A percentile compares a stretch with the other conserved stretches of the same genome.
Evolutionary conservation across 2,329 filamentous ascomycete species (phyloP).

Genomic region (Aspergillus versicolor): DNA sequence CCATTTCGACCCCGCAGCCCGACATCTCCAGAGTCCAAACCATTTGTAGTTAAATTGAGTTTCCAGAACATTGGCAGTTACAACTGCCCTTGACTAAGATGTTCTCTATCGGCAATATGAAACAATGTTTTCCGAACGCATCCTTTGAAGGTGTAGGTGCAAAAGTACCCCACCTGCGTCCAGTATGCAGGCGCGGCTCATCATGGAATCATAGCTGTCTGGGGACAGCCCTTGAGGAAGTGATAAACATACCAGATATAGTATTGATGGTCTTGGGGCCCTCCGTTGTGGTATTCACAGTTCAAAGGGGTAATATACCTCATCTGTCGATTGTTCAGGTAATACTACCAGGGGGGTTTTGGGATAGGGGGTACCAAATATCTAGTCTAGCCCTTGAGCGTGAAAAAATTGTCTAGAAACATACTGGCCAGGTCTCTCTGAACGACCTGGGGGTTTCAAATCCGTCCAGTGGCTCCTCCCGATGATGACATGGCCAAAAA

Average conservation of each 20-base stretch:
- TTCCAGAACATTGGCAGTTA: not conserved
- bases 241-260: not conserved
- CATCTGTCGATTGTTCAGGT: not conserved
- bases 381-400: not conserved
- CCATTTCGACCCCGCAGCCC: constrained; percentile 12
- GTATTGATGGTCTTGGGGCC: not conserved
- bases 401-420: not conserved
- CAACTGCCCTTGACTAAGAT: not conserved
- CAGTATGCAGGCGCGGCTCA: not conserved
- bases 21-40: not conserved
- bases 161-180: not conserved
- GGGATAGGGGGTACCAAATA: not conserved
- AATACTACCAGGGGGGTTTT: too few relatives aligned
- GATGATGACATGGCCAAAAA: constrained; percentile 2
- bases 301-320: too few relatives aligned
- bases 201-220: not conserved
- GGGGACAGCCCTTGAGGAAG: not conserved
- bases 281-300: too few relatives aligned
- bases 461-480: not conserved
- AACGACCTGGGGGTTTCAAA: not conserved
- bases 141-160: not conserved
- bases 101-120: not conserved
- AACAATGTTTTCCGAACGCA: not conserved
- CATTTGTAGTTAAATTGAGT: not conserved
- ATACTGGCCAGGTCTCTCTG: not conserved